Base-by-base conservation (phyloP, 176 grass and related monocot genomes). In the Hordeum vulgare region DNA sequence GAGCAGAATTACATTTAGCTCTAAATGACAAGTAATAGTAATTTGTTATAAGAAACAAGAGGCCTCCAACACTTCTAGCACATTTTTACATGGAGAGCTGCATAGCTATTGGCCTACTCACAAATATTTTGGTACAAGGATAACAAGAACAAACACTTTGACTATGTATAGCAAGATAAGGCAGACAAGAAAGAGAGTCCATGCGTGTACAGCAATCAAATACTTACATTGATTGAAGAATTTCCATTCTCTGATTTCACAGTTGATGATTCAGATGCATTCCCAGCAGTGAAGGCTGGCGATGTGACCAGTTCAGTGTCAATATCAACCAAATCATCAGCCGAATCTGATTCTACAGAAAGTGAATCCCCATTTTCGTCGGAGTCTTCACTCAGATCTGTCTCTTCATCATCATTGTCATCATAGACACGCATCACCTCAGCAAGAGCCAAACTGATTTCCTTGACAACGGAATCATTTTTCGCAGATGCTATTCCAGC, bases 371-470 rank as follows among this genome's bases (percentile, higher is more conserved):
- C 81, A 28, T 70, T 67, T 66, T 66, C 73, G 33, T 89, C 85
- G 49, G 29, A 85, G 33, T 82, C 71, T 53, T 93, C 89, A 74
- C 57, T 58, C 31, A 14, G 57, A 85, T 82, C 80, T 63, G 70
- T 72, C 24, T 37, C 71, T 73, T 85, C 81, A 12, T 37, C 76
- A 56, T 84, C 78, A 79, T 77, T 71, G 49, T 61, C 26, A 80
- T 37, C 28, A 75, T 49, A 74, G 10, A 74, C 65, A 81, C 69
- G 85, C 60, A 80, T 67, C 70, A 87, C 80, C 71, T 89, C 28
- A 13, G 68, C 74, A 85, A 94, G 63, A 91, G 89, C 87, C 33
- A 37, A 41, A 77, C 67, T 85, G 61, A 88, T 71, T 80, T 97
- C 84, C 61, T 97, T n/a, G 6, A 86, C 47, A 37, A 36, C 70